Base-by-base conservation (phyloP, 176 grass and related monocot genomes). In the Bonia amplexicaulis region DNA sequence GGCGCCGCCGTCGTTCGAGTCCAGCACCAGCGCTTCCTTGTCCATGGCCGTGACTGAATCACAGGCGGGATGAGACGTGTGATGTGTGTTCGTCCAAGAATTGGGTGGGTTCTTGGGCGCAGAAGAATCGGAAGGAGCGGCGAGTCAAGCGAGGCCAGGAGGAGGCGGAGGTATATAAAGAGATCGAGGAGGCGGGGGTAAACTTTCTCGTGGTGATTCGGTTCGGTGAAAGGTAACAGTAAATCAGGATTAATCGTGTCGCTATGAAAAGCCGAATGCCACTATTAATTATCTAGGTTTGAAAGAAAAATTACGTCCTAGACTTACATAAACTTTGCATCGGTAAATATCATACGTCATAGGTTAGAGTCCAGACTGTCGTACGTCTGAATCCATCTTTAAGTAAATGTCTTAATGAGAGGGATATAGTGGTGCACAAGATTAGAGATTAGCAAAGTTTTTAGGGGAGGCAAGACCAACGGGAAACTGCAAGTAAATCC, bases 141-240 rank as follows among this genome's bases (percentile, higher is more conserved):
- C 37, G 80, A 44, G 51, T 22, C 16, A 61, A 61, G 58, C 31
- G n/a, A 15, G 66, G 62, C 44, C 42, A 7, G 33, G 40, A 19
- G 49, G 49, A 1, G 39, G 20, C 22, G 47, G 45, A 40, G 68
- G 39, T 60, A 81, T 90, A 87, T 90, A 90, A 90, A 87, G 70
- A 76, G 31, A 23, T 62, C 6, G 31, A 53, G 33, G 66, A 42
- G 66, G 55, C 22, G 3, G 55, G 23, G 55, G 19, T 37, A 69
- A 69, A 69, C 19, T 42, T 42, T 42, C 39, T n/a, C 20, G 11
- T 2, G 12, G 69, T 26, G n/a, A 0, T 12, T 61, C n/a, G 22
- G 23, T 15, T 61, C n/a, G 22, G 23, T 15, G 22, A 71, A 3
- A 71, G 22, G 58, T 58, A 11, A 22, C 8, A 2, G 55, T 58